phyloP scores from a whole-genome alignment of 495 filamentous ascomycete species.

The Aspergillus leporis region DNA sequence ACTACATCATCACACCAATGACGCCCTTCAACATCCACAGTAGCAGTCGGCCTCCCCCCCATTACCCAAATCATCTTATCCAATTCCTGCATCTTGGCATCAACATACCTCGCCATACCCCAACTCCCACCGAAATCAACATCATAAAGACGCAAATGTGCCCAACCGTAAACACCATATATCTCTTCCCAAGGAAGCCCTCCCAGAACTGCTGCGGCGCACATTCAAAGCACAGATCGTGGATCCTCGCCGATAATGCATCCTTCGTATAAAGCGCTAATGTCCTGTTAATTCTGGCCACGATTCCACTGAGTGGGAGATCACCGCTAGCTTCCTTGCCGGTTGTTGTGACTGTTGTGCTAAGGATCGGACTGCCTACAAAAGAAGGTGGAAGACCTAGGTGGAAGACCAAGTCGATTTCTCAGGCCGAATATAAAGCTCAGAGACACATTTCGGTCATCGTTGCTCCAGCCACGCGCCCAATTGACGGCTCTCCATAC shows the following conservation, averaged over 20 bases:
- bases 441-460: slow-evolving; percentile 1
- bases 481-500: slow-evolving; percentile 5
- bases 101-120: slow-evolving; percentile 7
- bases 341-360: slow-evolving; percentile 3
- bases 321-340: slow-evolving; percentile 5
- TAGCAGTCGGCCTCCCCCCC: slow-evolving; percentile 3
- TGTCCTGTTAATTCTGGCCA: background rate
- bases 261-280: slow-evolving; percentile 1
- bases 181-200: slow-evolving; percentile 5
- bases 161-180: slow-evolving; percentile 12
- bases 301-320: background rate
- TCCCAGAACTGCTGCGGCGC: slow-evolving; percentile 14
- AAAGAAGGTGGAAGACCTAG: slow-evolving; percentile 5
- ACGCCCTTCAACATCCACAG: background rate
- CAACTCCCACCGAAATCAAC: slow-evolving; percentile 6
- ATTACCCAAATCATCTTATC: slow-evolving; percentile 14
- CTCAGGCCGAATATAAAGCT: slow-evolving; percentile 9
- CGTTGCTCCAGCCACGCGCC: slow-evolving; percentile 1
- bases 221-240: slow-evolving; percentile 10
- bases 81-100: slow-evolving; percentile 9
- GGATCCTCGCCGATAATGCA: background rate
- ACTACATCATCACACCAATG: slow-evolving; percentile 18
- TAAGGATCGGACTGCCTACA: slow-evolving; percentile 11
- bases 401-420: background rate
- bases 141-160: slow-evolving; percentile 10